Evolutionary conservation across 1,284 basidiomycete genomes (phyloP), one percentile per base, ranked within the genome.

Genomic region (Irpex lacteus): DNA sequence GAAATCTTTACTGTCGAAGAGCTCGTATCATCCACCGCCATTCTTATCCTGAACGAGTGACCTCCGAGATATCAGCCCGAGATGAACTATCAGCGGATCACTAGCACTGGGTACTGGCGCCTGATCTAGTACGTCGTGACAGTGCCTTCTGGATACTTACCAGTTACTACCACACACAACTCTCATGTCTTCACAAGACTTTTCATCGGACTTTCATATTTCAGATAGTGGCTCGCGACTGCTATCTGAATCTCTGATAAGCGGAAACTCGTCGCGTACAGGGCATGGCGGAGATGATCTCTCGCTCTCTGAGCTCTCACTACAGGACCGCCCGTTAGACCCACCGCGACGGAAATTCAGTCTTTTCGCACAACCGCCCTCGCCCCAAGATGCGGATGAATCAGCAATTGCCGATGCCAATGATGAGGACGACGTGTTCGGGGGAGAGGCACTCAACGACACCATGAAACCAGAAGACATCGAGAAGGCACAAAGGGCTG

Each of bases 281-380:
- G 81, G 80, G 4, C 79, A 77, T 18, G 80, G 80, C 15, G 80
- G 80, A 53, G 79, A 81, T 65, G 86, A 89, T 74, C 78, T 89
- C 3, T 88, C 86, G 3, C 73, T 89, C 59, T 88, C 88, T 2
- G 87, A 89, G 67, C 78, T 89, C 11, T 87, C 84, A 7, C 70
- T 87, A 38, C 73, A 77, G 21, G 80, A 83, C 64, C 79, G 74
- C 8, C 68, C 70, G 6, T 66, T 65, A 8, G 34, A 65, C 1
- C 66, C 66, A 13, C 54, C 65, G 11, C 66, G 70, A 32, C 68
- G 71, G 54, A 77, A 78, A 1, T 82, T 82, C 66, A 80, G 76
- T 65, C 73, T 81, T n/a, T 72, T 81, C n/a, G 79, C 79, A 3
- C 73, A 68, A 44, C 78, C 75, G 5, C 55, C 44, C n/a, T 60